phyloP scores from a whole-genome alignment of 75 land plant species.

The Adiantum capillusveneris region DNA sequence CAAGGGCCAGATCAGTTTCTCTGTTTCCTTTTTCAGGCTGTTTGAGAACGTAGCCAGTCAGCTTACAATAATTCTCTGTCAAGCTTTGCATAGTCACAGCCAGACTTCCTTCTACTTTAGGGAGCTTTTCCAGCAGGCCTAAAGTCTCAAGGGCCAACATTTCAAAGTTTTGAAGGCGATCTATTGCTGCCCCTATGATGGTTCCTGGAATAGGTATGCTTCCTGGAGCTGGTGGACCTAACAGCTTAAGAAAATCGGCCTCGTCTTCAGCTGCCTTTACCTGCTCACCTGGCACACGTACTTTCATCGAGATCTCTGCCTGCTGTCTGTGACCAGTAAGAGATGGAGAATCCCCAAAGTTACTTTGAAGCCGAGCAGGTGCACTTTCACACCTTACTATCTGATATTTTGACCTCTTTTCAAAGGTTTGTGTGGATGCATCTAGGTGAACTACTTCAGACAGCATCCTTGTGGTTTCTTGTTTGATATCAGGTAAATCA shows the following conservation, averaged over 20 bases:
- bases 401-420: not conserved
- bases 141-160: constrained; percentile 10
- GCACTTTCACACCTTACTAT: constrained; percentile 3
- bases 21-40: constrained; percentile 3
- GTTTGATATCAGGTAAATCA: not conserved
- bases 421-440: constrained; percentile 3
- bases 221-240: constrained; percentile 6
- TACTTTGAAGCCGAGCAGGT: not conserved
- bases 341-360: not conserved
- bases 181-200: constrained; percentile 7
- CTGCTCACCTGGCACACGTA: not conserved
- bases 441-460: not conserved
- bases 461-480: not conserved
- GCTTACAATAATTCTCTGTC: constrained; percentile 6
- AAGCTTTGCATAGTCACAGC: constrained; percentile 3
- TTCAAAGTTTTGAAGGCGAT: constrained; percentile 15
- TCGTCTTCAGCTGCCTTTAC: constrained; percentile 9
- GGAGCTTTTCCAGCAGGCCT: constrained; percentile 8
- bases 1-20: not conserved
- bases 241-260: not conserved
- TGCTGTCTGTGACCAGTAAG: not conserved
- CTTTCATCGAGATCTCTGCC: not conserved
- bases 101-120: constrained; percentile 6
- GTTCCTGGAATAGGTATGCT: constrained; percentile 8
- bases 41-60: constrained; percentile 12